Conservation (phyloP, 768 basidiomycete genomes). For the Boletus sensibilis region DNA sequence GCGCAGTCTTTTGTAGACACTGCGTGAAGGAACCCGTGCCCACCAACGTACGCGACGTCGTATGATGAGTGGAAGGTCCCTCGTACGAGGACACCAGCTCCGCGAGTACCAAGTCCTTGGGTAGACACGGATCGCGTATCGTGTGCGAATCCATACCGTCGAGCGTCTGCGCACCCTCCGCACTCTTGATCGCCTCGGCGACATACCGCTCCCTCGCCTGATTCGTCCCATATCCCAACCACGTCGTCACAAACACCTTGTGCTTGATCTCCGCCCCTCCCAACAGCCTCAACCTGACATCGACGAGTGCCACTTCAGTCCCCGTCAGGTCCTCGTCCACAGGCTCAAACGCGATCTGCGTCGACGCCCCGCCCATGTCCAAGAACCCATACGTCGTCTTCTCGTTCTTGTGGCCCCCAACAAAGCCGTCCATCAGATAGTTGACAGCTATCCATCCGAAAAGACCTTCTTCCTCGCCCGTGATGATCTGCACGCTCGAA, state of each 20-base stretch:
- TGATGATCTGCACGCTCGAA: constrained; percentile 90
- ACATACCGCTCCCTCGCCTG: constrained; percentile 94
- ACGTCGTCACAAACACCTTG: constrained; percentile 95
- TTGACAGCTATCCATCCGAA: constrained; percentile 99
- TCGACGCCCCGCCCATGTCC: constrained; percentile 99
- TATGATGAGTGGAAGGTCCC: constrained; percentile 41
- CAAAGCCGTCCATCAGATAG: constrained; percentile 97
- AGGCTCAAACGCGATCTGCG: constrained; percentile 98
- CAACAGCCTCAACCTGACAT: constrained; percentile 78
- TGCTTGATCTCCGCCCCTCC: constrained; percentile 86
- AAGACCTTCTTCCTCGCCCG: constrained; percentile 96
- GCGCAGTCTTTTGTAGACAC: constrained; percentile 69
- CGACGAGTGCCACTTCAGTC: constrained; percentile 58
- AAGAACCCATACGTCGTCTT: constrained; percentile 94
- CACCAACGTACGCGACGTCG: constrained; percentile 57
- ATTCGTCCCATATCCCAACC: constrained; percentile 98
- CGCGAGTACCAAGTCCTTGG: constrained; percentile 62
- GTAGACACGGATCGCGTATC: constrained; percentile 89
- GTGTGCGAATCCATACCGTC: constrained; percentile 29
- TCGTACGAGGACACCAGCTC: constrained; percentile 52
- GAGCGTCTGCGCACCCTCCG: constrained; percentile 40
- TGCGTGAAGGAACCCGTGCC: constrained; percentile 91
- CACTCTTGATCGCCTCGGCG: constrained; percentile 58
- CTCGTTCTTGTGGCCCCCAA: constrained; percentile 41
- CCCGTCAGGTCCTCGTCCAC: constrained; percentile 50